These are phyloP conservation scores for Malassezia furfur DNA, from an alignment of 1,284 basidiomycete species.

Conservation along the genomic window DNA sequence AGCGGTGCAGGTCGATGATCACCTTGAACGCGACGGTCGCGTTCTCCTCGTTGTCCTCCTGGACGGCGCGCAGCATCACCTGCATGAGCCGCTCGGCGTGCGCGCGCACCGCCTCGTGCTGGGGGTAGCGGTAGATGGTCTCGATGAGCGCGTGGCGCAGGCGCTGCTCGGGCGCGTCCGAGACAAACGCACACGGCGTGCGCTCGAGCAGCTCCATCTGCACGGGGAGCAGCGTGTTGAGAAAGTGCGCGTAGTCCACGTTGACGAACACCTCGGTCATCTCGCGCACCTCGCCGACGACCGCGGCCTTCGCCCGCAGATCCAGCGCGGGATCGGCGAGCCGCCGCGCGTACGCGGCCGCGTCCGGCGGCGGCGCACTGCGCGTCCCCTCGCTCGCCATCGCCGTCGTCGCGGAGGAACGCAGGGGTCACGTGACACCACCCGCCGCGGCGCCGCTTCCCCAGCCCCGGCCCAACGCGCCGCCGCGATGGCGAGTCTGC, in stretches of 20 bases:
- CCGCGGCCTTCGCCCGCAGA: slow-evolving; percentile 24
- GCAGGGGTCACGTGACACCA: neutral
- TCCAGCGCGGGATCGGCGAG: slow-evolving; percentile 19
- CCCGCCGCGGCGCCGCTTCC: neutral
- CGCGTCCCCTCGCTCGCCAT: slow-evolving; percentile 10
- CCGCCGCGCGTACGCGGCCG: slow-evolving; percentile 9
- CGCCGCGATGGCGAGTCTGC: slow-evolving; percentile 34
- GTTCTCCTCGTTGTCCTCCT: slow-evolving; percentile 92
- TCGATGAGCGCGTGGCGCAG: slow-evolving; percentile 54
- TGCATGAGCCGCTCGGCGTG: slow-evolving; percentile 64
- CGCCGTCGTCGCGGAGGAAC: neutral
- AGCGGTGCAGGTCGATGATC: slow-evolving; percentile 62
- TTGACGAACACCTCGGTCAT: slow-evolving; percentile 36
- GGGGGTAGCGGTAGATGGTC: slow-evolving; percentile 69
- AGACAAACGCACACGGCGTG: slow-evolving; percentile 66
- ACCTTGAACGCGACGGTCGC: slow-evolving; percentile 84
- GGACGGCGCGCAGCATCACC: slow-evolving; percentile 67
- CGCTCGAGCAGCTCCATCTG: slow-evolving; percentile 68
- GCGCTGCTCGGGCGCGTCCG: slow-evolving; percentile 66
- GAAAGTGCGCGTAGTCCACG: slow-evolving; percentile 62
- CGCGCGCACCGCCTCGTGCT: slow-evolving; percentile 66
- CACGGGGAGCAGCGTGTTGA: slow-evolving; percentile 60
- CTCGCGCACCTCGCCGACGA: slow-evolving; percentile 40
- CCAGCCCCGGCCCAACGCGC: too few species aligned
- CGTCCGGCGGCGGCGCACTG: slow-evolving; percentile 12